Base-by-base conservation (phyloP, 1,284 basidiomycete genomes). In the Sanguinoderma infundibulare region DNA sequence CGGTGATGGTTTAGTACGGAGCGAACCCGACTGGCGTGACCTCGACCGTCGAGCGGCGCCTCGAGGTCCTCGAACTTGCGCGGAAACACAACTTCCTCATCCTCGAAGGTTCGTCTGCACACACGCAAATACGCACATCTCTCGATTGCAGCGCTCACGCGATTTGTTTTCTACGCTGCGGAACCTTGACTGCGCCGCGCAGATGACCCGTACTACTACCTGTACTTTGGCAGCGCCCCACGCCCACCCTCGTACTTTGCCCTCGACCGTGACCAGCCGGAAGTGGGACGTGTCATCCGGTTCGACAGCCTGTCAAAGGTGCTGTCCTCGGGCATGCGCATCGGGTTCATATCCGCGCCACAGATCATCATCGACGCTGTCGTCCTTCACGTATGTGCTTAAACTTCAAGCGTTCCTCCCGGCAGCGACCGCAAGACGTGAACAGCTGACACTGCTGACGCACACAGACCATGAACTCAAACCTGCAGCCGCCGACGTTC, bases 221-320 rank as follows among this genome's bases (percentile, higher is more conserved):
- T 91, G 55, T 92, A 91, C 76, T 90, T 87, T 59, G 88, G 91
- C 61, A 81, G 79, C 72, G 83, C 78, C 61, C 85, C 81, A 51
- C 86, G 82, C 35, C 84, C 80, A 36, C 86, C 90, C 1, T 92
- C 89, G 0, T 96, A 95, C 75, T 95, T 96, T 73, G 78, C 84
- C 55, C 81, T 96, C 47, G 94, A 96, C 72, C 79, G 74, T 3
- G 79, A 85, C 57, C 77, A 81, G 57, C 76, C 79, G 20, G 81
- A 84, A 64, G 83, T 86, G 32, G 94, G 94, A 3, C 85, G 89
- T n/a, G 93, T 96, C 9, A 64, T 96, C 26, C 85, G 95, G 39
- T 94, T 96, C 73, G 95, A 96, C 73, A 93, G 91, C 72, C 83
- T 98, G 63, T 94, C 91, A 59, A 98, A 98, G 80, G 82, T 97